Conservation (phyloP, 495 filamentous ascomycete genomes). For the Hypoxylon fuscum region DNA sequence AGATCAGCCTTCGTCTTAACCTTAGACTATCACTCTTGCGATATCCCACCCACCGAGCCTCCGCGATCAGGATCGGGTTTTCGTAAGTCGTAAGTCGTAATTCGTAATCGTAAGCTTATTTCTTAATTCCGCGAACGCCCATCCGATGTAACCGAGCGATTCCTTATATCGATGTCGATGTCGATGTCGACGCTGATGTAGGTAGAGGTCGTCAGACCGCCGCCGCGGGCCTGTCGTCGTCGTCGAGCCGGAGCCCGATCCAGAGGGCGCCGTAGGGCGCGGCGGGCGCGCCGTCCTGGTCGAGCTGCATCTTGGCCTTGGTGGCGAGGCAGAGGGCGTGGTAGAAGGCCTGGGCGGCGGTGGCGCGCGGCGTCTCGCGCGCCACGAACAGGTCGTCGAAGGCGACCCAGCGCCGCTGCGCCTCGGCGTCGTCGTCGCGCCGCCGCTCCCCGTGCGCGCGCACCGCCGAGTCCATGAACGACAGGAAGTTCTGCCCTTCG, state of each 20-base stretch:
- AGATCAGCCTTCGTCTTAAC: neutral
- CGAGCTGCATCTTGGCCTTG: conserved; percentile 64
- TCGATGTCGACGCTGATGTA: no score
- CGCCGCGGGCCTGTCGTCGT: neutral
- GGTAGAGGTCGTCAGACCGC: neutral
- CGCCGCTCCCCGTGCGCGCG: conserved; percentile 48
- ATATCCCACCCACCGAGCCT: no score
- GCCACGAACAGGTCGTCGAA: conserved; percentile 72
- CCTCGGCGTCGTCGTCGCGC: conserved; percentile 48
- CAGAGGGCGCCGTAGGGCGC: conserved; percentile 52
- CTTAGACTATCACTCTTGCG: neutral
- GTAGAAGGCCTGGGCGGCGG: conserved; percentile 78
- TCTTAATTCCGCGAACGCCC: no score
- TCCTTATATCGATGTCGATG: no score
- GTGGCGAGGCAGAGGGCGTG: conserved; percentile 76
- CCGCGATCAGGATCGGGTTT: no score
- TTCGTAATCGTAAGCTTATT: no score
- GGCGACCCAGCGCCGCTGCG: conserved; percentile 49
- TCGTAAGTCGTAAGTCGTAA: no score
- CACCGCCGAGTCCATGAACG: conserved; percentile 63
- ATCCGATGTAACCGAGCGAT: no score
- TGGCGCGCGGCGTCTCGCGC: conserved; percentile 58
- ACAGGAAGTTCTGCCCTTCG: conserved; percentile 55
- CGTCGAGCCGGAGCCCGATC: conserved; percentile 35
- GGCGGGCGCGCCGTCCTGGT: conserved; percentile 55